A percentile compares a stretch with the other conserved stretches of the same genome.
These are phyloP conservation scores for Aspergillus haitiensis DNA, from an alignment of 495 filamentous ascomycete species.

Conservation along the genomic window DNA sequence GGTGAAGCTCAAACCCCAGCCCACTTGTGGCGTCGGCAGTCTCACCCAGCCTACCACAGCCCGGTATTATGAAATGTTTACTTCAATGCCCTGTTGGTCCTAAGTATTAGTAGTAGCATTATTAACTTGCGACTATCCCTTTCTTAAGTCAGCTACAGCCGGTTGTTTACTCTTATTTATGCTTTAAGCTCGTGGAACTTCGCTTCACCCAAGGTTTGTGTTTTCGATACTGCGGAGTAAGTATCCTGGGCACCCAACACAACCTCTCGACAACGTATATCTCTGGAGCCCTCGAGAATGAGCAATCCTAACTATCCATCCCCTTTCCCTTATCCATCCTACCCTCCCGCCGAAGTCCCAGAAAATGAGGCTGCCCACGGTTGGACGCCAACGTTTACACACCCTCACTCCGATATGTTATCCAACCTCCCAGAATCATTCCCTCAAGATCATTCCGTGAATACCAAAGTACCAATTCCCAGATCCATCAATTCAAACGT, in stretches of 20 bases:
- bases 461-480: constrained; percentile 43
- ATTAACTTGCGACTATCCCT: too few species aligned
- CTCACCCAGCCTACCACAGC: constrained; percentile 43
- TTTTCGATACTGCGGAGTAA: too few species aligned
- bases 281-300: constrained; percentile 27
- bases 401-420: constrained; percentile 24
- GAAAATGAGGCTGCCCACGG: constrained; percentile 27
- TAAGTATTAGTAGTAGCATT: not conserved
- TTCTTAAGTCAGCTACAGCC: too few species aligned
- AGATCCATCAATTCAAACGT: constrained; percentile 30
- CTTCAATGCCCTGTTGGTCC: not conserved
- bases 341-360: constrained; percentile 23
- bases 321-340: constrained; percentile 22
- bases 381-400: constrained; percentile 26
- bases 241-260: too few species aligned
- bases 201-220: too few species aligned
- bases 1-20: constrained; percentile 1
- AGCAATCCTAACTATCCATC: constrained; percentile 29
- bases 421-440: constrained; percentile 23
- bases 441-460: constrained; percentile 24
- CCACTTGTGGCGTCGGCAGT: constrained; percentile 29
- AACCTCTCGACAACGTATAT: not conserved
- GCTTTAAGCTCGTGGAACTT: too few species aligned
- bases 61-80: not conserved
- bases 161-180: too few species aligned